Base-by-base conservation (phyloP, 371 early-diverging fungal species). In the Mortierella sp. region DNA sequence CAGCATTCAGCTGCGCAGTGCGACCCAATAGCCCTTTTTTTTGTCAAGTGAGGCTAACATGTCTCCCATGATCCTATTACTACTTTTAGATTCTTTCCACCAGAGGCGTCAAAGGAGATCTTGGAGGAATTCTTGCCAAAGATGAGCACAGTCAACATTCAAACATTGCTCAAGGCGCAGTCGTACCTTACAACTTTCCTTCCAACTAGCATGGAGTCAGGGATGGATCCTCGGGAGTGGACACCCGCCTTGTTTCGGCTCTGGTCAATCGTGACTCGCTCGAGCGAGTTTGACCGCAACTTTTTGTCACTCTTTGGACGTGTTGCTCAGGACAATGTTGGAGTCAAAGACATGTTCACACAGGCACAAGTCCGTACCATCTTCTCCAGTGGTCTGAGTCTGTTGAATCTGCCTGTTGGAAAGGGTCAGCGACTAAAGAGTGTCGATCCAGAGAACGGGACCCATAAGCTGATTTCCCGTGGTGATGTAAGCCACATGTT, bases 341-440 rank as follows among this genome's bases (percentile, higher is more conserved):
- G 54, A 4, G 37, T 64, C 22, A 68, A 69, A 24, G 69, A 68
- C 19, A 48, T 82, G 43, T 94, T 92, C 72, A 92, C 89, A 14
- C 81, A 86, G 27, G 81, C 83, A 22, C 94, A 95, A 63, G 63
- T 87, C 22, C 81, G 87, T 29, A 68, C 83, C 16, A 81, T 93
- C 2, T 95, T 92, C 70, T 84, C 94, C 28, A 81, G 79, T 16
- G 91, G 90, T 3, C 62, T 94, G 50, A 81, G 85, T n/a, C 84
- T 87, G 70, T 82, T 94, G 77, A 87, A 86, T 45, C 74, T 96
- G 17, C 96, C 96, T 0, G 91, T 95, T 2, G 92, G 94, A 22
- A 89, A 88, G 53, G 84, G 87, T 29, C 78, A 82, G 13, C 76
- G 69, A 17, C 44, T 62, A 31, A 59, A 51, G 21, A 73, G 76